phyloP scores from a whole-genome alignment of 371 early-diverging fungal species.

The Zancudomyces culisetae region DNA sequence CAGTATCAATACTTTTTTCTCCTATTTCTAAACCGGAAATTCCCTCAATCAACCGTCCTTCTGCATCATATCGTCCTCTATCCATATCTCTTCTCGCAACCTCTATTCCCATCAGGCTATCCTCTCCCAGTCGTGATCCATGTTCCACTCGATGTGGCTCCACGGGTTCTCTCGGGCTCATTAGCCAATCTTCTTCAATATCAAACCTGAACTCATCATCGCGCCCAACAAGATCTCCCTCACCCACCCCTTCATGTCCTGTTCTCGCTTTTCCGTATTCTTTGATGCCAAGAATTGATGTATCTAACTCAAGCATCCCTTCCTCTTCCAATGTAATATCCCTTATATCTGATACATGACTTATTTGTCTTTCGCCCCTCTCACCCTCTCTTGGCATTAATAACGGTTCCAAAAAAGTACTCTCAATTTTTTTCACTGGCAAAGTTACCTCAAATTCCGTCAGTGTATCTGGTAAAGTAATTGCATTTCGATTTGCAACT shows the following conservation, averaged over 20 bases:
- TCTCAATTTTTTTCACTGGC: constrained; percentile 32
- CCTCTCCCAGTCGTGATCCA: constrained; percentile 1
- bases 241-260: constrained; percentile 22
- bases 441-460: constrained; percentile 80
- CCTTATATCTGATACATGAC: constrained; percentile 28
- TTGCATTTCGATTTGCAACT: constrained; percentile 51
- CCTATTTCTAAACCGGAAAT: not conserved
- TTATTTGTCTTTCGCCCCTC: constrained; percentile 9
- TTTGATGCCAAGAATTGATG: constrained; percentile 17
- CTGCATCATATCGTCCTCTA: not conserved
- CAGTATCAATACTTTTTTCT: not conserved
- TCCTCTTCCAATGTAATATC: constrained; percentile 34
- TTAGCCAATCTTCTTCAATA: constrained; percentile 26
- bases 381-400: constrained; percentile 1
- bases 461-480: constrained; percentile 68
- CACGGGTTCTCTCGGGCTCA: constrained; percentile 7
- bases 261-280: too few relatives aligned
- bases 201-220: constrained; percentile 34
- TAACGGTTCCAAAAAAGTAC: constrained; percentile 31
- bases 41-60: not conserved
- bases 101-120: constrained; percentile 4
- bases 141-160: not conserved
- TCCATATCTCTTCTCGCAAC: constrained; percentile 3
- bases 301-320: constrained; percentile 24
- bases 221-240: constrained; percentile 26